phyloP scores from a whole-genome alignment of 768 basidiomycete species.

The Sutorius australiensis region DNA sequence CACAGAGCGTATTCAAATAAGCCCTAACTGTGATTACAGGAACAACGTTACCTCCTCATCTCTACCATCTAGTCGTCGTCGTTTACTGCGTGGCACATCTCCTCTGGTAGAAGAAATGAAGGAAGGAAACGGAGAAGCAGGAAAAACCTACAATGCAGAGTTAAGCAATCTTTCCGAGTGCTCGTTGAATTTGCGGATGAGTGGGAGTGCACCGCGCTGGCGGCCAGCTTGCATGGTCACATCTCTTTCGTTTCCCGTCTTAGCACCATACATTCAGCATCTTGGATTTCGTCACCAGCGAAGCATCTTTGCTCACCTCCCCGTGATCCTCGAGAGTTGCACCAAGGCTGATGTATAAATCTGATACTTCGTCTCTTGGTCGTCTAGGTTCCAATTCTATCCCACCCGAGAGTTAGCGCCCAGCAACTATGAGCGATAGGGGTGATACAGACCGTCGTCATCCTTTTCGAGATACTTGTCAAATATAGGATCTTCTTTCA shows the following conservation, averaged over 20 bases:
- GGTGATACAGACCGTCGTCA: conserved; percentile 70
- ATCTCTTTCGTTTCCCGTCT: conserved; percentile 90
- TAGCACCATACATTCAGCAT: not conserved
- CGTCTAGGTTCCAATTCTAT: conserved; percentile 77
- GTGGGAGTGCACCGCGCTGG: conserved; percentile 80
- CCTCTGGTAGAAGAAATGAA: conserved; percentile 37
- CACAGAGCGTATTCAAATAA: not conserved
- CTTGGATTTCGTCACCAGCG: not conserved
- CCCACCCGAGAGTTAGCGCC: not conserved
- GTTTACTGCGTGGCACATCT: conserved; percentile 56
- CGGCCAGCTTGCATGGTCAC: conserved; percentile 94
- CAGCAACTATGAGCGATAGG: not conserved
- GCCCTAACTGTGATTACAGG: not conserved
- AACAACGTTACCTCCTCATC: conserved; percentile 40
- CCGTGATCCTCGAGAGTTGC: conserved; percentile 90
- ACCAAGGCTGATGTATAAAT: conserved; percentile 78
- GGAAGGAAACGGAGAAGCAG: conserved; percentile 1
- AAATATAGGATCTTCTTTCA: conserved; percentile 89
- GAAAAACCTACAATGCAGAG: conserved; percentile 59
- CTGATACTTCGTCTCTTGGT: conserved; percentile 59
- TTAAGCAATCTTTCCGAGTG: conserved; percentile 89
- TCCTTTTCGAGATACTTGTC: conserved; percentile 96
- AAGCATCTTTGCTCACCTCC: conserved; percentile 48
- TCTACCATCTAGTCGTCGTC: conserved; percentile 45
- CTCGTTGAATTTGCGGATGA: conserved; percentile 97